Base-by-base conservation (phyloP, 495 filamentous ascomycete genomes). In the Penicillium macrosclerotiorum region DNA sequence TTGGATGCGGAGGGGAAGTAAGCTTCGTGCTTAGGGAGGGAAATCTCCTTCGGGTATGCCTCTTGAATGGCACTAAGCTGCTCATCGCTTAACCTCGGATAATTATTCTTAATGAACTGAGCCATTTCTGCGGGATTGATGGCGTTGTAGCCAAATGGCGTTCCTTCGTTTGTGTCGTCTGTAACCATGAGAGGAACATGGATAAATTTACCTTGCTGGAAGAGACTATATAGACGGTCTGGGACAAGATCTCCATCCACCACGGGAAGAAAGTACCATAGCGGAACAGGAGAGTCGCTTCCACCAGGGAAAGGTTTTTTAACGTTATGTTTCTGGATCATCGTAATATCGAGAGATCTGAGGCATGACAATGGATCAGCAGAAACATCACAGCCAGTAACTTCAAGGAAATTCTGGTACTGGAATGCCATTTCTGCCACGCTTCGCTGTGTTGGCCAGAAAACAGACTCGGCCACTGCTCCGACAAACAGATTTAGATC, bases 101-200 rank as follows among this genome's bases (percentile, higher is more conserved):
- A 39, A 23, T 39, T 39, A 14, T 19, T 23, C 14, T 39, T 19
- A 19, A 39, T 39, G 22, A 24, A 39, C 11, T 39, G 59, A 19
- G 88, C 54, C 55, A 84, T 89, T 11, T 82, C 67, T 4, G 68
- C 29, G n/a, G 62, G 67, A 6, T 57, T 62, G 19, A 65, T 64
- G 19, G 50, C 58, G 16, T 55, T 61, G 0, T 76, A 75, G 0
- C 74, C 74, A 49, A 86, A 86, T 8, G 66, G 52, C 0, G 74
- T 74, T 14, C 83, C 83, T 51, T 84, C 84, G 57, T 87, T 77
- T 18, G 78, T 82, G 51, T 75, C 73, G 46, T 81, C 75, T 34
- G 83, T 83, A 34, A 76, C 76, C n/a, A 89, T 77, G 5, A 76
- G 55, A 5, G 84, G 83, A 1, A 87, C 69, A 23, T 71, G 75